These are phyloP conservation scores for Clarireedia paspali DNA, from an alignment of 2,329 filamentous ascomycete species.

Conservation along the genomic window DNA sequence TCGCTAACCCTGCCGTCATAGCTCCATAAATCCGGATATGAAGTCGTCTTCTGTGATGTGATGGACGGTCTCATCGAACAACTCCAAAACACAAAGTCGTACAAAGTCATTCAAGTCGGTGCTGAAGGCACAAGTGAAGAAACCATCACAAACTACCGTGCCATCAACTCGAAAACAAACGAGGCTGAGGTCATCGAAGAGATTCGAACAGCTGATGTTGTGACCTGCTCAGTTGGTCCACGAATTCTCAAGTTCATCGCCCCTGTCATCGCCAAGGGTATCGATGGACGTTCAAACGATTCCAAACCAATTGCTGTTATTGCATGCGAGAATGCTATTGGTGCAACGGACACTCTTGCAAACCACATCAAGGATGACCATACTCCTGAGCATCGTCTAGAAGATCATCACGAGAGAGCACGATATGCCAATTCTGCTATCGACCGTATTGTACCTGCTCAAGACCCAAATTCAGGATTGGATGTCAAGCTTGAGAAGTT, in stretches of 20 bases:
- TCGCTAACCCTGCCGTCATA: slow-evolving; percentile 7
- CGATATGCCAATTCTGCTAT: slow-evolving; percentile 97
- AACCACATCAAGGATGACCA: slow-evolving; percentile 71
- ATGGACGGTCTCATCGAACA: slow-evolving; percentile 73
- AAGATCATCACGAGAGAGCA: slow-evolving; percentile 64
- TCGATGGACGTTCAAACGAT: slow-evolving; percentile 63
- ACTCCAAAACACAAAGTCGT: slow-evolving; percentile 68
- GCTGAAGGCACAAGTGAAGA: slow-evolving; percentile 72
- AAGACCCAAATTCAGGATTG: slow-evolving; percentile 70
- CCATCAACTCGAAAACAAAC: slow-evolving; percentile 88
- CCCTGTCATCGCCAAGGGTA: slow-evolving; percentile 88
- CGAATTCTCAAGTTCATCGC: slow-evolving; percentile 96
- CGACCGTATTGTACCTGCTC: slow-evolving; percentile 93
- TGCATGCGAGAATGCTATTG: slow-evolving; percentile 96
- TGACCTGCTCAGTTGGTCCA: slow-evolving; percentile 95
- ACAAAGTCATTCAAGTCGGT: slow-evolving; percentile 90
- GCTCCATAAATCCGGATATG: slow-evolving; percentile 79
- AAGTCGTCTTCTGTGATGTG: slow-evolving; percentile 95
- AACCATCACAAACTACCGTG: slow-evolving; percentile 89
- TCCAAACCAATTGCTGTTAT: slow-evolving; percentile 76
- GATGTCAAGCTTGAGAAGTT: slow-evolving; percentile 97
- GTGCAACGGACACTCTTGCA: slow-evolving; percentile 82
- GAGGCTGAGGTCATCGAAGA: slow-evolving; percentile 75
- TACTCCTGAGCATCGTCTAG: slow-evolving; percentile 59
- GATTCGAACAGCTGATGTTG: slow-evolving; percentile 79